Evolutionary conservation across 768 basidiomycete genomes (phyloP), one percentile per base, ranked within the genome.

Genomic region (Atractiella rhizophila): DNA sequence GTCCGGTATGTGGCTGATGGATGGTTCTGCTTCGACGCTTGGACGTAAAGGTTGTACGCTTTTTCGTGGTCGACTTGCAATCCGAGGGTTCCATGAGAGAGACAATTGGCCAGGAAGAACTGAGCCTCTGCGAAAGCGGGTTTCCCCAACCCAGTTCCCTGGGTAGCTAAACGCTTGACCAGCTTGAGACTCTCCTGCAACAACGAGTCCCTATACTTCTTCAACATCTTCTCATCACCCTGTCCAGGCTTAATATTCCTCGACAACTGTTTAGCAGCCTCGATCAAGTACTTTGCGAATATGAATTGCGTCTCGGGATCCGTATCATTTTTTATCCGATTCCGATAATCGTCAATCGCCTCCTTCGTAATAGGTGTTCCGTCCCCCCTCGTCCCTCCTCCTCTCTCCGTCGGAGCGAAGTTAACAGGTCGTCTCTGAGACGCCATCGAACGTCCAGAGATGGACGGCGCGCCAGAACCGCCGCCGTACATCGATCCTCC

Each of bases 281-380:
- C 91, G 56, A 98, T 85, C 44, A 98, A 73, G 58, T 96, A 98
- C 62, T 88, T 94, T n/a, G 86, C 81, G 56, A 91, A 98, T 20
- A 76, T 64, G 59, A 94, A 96, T 57, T 96, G 91, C 20, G 86
- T 81, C 58, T 96, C 91, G 1, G 88, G 88, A 57, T 98, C 91
- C 2, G 86, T 86, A 59, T 98, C 91, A 23, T 71, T 76, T 60
- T 96, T 96, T 63, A 98, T 91, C 39, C 91, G 74, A 42, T 78
- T 76, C 16, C 91, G 79, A 61, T 98, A 98, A 56, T 91, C 76
- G 55, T 98, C 91, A 51, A 98, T 85, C 56, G 86, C 91, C 52
- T 85, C 76, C 35, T 55, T 55, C n/a, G 54, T 46, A 36, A 48
- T 47, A 27, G 46, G 46, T n/a, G n/a, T n/a, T n/a, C n/a, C n/a